These are phyloP conservation scores for Jatropha multifida DNA, from an alignment of 441 rosid species.

Conservation along the genomic window DNA sequence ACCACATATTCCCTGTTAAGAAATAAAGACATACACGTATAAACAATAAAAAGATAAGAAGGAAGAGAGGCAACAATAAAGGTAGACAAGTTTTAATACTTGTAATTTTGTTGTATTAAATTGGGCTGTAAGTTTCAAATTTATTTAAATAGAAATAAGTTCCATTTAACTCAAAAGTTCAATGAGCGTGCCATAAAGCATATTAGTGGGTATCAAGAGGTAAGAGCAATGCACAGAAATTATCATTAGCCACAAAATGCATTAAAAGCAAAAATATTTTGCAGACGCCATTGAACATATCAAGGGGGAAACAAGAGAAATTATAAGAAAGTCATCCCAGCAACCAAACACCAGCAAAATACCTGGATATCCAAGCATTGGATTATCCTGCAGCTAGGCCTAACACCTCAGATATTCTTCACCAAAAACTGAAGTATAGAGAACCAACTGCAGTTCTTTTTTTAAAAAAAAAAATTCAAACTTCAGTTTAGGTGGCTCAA, in stretches of 20 bases:
- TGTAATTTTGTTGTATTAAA: not conserved
- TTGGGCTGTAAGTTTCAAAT: not conserved
- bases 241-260: not conserved
- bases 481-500: not conserved
- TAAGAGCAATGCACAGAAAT: not conserved
- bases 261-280: not conserved
- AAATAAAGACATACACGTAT: slow-evolving; percentile 16
- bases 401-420: not conserved
- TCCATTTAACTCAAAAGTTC: not conserved
- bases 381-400: not conserved
- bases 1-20: slow-evolving; percentile 90
- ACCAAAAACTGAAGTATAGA: not conserved
- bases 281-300: not conserved
- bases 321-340: not conserved
- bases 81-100: not conserved
- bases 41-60: slow-evolving; percentile 1
- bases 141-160: not conserved
- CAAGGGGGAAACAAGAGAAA: not conserved
- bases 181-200: not conserved
- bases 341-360: not conserved
- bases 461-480: too few species aligned
- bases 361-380: not conserved
- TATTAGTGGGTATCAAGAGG: not conserved
- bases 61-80: not conserved
- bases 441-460: not conserved